Percentiles rank a stretch among this genome's conserved stretches.
Evolutionary conservation across 257 asterid genomes (phyloP).

Genomic region (Coffea canephora): DNA sequence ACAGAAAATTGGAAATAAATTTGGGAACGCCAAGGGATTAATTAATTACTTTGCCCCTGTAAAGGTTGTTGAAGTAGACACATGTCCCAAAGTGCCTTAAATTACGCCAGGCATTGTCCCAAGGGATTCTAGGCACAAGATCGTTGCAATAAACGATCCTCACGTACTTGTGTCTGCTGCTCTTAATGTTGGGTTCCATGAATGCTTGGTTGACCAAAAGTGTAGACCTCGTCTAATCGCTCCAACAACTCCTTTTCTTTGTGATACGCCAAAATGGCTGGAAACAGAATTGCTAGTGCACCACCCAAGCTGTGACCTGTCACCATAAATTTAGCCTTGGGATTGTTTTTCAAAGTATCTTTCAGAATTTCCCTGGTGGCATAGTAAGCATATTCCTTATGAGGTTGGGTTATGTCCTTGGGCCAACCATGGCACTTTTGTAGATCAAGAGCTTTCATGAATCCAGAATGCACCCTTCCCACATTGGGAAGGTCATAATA

Average conservation of each 20-base stretch:
- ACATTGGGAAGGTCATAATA: too few relatives aligned
- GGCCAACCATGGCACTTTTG: too few relatives aligned
- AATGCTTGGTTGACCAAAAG: slow-evolving; percentile 66
- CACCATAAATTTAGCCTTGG: slow-evolving; percentile 30
- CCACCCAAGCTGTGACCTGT: slow-evolving; percentile 83
- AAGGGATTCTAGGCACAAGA: slow-evolving; percentile 57
- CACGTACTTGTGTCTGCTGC: slow-evolving; percentile 28
- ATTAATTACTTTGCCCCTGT: slow-evolving; percentile 22
- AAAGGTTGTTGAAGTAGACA: slow-evolving; percentile 30
- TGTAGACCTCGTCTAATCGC: slow-evolving; percentile 51
- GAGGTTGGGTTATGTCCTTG: too few relatives aligned
- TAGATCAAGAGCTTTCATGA: too few relatives aligned
- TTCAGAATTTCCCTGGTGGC: slow-evolving; percentile 36
- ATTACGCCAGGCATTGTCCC: slow-evolving; percentile 29
- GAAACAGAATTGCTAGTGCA: slow-evolving; percentile 52
- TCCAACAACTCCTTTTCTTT: slow-evolving; percentile 33
- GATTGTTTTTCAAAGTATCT: slow-evolving; percentile 9
- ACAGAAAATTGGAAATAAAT: too few relatives aligned
- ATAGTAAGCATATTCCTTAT: slow-evolving; percentile 29
- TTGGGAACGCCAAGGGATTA: too few relatives aligned
- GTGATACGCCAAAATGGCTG: slow-evolving; percentile 49
- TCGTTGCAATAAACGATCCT: slow-evolving; percentile 63
- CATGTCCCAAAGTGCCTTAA: slow-evolving; percentile 67
- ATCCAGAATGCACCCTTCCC: too few relatives aligned
- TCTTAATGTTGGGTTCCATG: slow-evolving; percentile 34